Conservation (phyloP, 495 filamentous ascomycete genomes). For the Penicillium dipodomyicola region DNA sequence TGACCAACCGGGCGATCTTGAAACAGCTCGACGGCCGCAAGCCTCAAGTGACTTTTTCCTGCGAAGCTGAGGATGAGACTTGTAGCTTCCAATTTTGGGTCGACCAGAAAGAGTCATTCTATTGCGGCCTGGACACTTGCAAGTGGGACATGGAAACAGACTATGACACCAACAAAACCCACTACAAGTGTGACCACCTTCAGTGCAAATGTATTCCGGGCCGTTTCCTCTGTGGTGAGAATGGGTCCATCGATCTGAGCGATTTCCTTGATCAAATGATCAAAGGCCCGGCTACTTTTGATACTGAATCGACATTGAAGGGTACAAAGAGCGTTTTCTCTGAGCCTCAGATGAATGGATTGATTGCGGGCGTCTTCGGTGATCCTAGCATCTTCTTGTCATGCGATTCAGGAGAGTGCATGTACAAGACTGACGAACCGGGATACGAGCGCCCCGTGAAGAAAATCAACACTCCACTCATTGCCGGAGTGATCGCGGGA, state of each 20-base stretch:
- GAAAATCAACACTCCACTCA: slow-evolving; percentile 94
- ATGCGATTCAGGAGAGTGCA: slow-evolving; percentile 85
- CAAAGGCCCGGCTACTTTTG: slow-evolving; percentile 81
- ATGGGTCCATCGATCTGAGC: slow-evolving; percentile 85
- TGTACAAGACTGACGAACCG: slow-evolving; percentile 87
- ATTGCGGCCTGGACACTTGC: slow-evolving; percentile 84
- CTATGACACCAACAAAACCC: slow-evolving; percentile 72
- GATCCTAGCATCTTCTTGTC: slow-evolving; percentile 81
- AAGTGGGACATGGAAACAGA: slow-evolving; percentile 64
- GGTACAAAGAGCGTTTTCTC: slow-evolving; percentile 69
- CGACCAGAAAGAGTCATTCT: slow-evolving; percentile 90
- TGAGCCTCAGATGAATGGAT: slow-evolving; percentile 83
- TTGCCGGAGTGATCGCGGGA: slow-evolving; percentile 89
- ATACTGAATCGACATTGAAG: slow-evolving; percentile 61
- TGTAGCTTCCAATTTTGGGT: slow-evolving; percentile 99
- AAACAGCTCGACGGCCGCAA: slow-evolving; percentile 77
- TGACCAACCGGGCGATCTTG: slow-evolving; percentile 90
- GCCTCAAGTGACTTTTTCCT: slow-evolving; percentile 92
- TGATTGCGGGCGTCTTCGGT: slow-evolving; percentile 86
- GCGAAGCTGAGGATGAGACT: slow-evolving; percentile 64
- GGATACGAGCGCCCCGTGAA: slow-evolving; percentile 87
- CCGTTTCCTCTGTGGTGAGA: slow-evolving; percentile 88
- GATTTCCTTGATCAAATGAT: slow-evolving; percentile 81
- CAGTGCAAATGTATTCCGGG: slow-evolving; percentile 84
- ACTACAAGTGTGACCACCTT: slow-evolving; percentile 80